phyloP scores from a whole-genome alignment of 1,284 basidiomycete genomes.

The Trichosporon inkin region DNA sequence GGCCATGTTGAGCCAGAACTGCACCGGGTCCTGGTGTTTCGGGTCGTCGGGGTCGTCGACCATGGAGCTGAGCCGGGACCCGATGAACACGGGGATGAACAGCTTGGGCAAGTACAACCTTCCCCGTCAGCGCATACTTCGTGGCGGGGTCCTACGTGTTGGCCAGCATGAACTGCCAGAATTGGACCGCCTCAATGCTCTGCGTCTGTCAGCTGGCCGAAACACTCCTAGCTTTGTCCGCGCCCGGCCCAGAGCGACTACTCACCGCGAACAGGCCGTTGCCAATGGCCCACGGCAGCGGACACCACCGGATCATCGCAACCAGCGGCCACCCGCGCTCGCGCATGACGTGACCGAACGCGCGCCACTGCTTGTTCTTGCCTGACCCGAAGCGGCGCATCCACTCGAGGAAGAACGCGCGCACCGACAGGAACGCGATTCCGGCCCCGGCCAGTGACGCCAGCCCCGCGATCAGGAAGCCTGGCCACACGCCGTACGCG shows the following conservation, averaged over 20 bases:
- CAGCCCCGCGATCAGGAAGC: constrained; percentile 35
- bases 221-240: neutral
- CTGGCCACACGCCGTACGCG: constrained; percentile 47
- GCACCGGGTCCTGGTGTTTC: constrained; percentile 31
- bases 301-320: constrained; percentile 50
- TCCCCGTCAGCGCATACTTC: constrained; percentile 7
- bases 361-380: constrained; percentile 47
- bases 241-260: neutral
- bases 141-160: constrained; percentile 34
- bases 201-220: constrained; percentile 20
- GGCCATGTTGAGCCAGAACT: constrained; percentile 47
- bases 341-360: constrained; percentile 49
- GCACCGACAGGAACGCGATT: constrained; percentile 43
- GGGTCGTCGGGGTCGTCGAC: constrained; percentile 26
- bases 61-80: constrained; percentile 45
- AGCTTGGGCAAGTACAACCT: constrained; percentile 41
- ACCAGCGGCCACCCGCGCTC: constrained; percentile 46
- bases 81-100: constrained; percentile 48
- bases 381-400: constrained; percentile 35
- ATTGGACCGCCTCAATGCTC: constrained; percentile 47
- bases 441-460: constrained; percentile 40
- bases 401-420: constrained; percentile 46
- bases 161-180: constrained; percentile 47
- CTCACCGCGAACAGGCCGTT: constrained; percentile 50
- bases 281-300: constrained; percentile 48